Conservation (phyloP, 768 basidiomycete genomes). For the Porpolomopsis calyptriformis region DNA sequence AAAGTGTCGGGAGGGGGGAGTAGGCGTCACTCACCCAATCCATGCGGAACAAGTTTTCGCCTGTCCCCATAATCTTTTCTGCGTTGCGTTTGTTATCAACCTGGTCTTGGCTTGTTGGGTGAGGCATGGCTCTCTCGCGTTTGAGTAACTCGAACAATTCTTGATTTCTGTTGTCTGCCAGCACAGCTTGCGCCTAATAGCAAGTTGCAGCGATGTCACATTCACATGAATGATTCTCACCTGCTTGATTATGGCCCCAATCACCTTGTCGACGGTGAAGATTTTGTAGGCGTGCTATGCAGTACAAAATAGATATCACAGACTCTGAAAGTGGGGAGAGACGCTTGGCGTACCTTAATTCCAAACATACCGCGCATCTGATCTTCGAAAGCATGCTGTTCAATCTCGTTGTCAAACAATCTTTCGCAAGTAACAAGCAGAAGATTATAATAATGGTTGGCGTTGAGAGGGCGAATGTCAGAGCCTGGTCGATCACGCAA, state of each 20-base stretch:
- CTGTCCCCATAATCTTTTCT: slow-evolving; percentile 61
- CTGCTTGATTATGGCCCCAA: slow-evolving; percentile 84
- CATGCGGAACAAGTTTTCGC: slow-evolving; percentile 70
- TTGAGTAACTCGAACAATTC: slow-evolving; percentile 63
- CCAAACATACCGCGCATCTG: slow-evolving; percentile 82
- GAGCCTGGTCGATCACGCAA: slow-evolving; percentile 18
- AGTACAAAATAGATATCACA: not conserved
- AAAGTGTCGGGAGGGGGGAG: not conserved
- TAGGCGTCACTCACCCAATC: slow-evolving; percentile 54
- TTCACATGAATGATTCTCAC: too few species aligned
- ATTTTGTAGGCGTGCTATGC: slow-evolving; percentile 68
- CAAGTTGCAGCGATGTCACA: too few species aligned
- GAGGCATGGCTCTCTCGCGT: slow-evolving; percentile 48
- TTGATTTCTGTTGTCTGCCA: slow-evolving; percentile 60
- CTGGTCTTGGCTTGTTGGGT: slow-evolving; percentile 61
- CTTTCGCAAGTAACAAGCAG: slow-evolving; percentile 81
- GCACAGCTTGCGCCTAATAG: slow-evolving; percentile 51
- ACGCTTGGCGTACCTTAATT: slow-evolving; percentile 40
- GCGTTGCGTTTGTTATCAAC: slow-evolving; percentile 55
- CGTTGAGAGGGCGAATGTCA: slow-evolving; percentile 31
- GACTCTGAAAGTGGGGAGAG: not conserved
- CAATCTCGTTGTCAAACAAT: slow-evolving; percentile 87
- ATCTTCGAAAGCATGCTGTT: slow-evolving; percentile 82
- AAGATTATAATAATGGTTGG: slow-evolving; percentile 69
- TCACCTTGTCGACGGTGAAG: slow-evolving; percentile 90